Evolutionary conservation across 805 yeast species (phyloP).

Genomic region (Ogataea salicorniae): DNA sequence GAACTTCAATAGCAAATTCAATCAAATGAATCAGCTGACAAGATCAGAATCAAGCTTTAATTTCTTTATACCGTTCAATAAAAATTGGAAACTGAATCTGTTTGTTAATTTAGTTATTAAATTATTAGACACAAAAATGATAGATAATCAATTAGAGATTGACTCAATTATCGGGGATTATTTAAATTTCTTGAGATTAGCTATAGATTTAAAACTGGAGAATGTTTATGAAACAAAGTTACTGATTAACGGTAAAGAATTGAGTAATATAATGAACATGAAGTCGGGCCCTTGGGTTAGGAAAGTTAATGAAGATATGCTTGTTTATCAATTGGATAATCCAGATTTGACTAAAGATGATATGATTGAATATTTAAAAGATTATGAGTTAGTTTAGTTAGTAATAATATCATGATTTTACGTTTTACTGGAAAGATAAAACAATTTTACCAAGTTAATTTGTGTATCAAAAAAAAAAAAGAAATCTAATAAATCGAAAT

Average conservation of each 20-base stretch:
- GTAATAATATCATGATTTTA: no score
- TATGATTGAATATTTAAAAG: conserved; percentile 40
- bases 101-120: conserved; percentile 16
- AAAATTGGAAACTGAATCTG: conserved; percentile 42
- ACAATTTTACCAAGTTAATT: no score
- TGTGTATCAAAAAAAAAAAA: no score
- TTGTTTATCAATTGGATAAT: conserved; percentile 75
- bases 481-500: not conserved
- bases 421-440: no score
- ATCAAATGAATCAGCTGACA: conserved; percentile 25
- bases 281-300: conserved; percentile 91
- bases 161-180: conserved; percentile 28
- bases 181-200: conserved; percentile 27
- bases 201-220: conserved; percentile 33
- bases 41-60: conserved; percentile 59
- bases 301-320: conserved; percentile 45
- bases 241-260: conserved; percentile 68
- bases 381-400: no score
- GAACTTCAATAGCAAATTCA: conserved; percentile 25
- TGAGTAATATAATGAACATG: conserved; percentile 43
- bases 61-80: conserved; percentile 47
- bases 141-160: conserved; percentile 4
- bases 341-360: conserved; percentile 53
- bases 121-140: conserved; percentile 6
- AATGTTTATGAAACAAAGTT: conserved; percentile 53